Evolutionary conservation across 805 yeast genomes (phyloP).

Genomic region (Yarrowia phangngaensis): DNA sequence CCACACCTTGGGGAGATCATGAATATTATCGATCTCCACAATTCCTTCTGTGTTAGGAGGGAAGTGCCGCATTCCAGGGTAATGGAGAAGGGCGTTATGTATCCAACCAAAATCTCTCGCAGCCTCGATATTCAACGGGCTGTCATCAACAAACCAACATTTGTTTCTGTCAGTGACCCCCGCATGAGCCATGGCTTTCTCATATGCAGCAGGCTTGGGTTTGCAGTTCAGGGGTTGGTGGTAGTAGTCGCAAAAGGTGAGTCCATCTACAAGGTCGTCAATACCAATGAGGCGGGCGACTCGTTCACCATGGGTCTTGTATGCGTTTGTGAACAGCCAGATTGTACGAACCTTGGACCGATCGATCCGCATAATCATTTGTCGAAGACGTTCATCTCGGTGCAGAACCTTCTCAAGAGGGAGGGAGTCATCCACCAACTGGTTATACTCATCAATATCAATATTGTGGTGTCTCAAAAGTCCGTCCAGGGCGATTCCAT

Average conservation of each 20-base stretch:
- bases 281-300: conserved; percentile 76
- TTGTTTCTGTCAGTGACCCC: conserved; percentile 48
- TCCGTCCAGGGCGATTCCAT: conserved; percentile 93
- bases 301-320: conserved; percentile 80
- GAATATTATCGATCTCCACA: conserved; percentile 2
- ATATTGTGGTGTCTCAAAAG: conserved; percentile 60
- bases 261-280: conserved; percentile 92
- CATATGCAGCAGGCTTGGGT: conserved; percentile 73
- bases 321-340: conserved; percentile 95
- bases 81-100: conserved; percentile 51
- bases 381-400: conserved; percentile 46
- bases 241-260: conserved; percentile 84
- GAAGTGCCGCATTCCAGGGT: conserved; percentile 7
- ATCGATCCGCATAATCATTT: conserved; percentile 39
- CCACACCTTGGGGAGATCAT: conserved; percentile 21
- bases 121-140: conserved; percentile 70
- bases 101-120: conserved; percentile 72
- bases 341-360: conserved; percentile 60
- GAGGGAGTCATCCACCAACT: conserved; percentile 84
- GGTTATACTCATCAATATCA: conserved; percentile 84
- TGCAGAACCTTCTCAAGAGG: conserved; percentile 75
- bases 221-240: conserved; percentile 69
- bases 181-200: conserved; percentile 55
- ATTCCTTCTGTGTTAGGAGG: conserved; percentile 5
- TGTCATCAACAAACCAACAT: conserved; percentile 84